Evolutionary conservation across 768 basidiomycete species (phyloP).

Genomic region (Leucocoprinus birnbaumii): DNA sequence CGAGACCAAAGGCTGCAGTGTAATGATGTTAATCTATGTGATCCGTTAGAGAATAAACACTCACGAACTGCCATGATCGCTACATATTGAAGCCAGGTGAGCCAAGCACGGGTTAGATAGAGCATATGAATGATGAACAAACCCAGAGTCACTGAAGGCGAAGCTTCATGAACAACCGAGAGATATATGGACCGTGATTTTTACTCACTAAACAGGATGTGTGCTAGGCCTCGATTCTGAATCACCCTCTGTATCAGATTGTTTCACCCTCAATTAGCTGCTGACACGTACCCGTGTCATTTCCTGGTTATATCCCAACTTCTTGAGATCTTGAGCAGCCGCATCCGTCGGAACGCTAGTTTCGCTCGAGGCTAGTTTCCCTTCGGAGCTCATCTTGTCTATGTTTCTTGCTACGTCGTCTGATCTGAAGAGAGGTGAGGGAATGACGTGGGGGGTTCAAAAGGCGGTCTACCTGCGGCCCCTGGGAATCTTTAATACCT

Average conservation of each 20-base stretch:
- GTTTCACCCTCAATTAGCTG: not conserved
- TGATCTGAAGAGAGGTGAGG: not conserved
- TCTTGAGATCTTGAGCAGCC: constrained; percentile 36
- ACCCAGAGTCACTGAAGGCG: constrained; percentile 46
- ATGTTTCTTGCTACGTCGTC: not conserved
- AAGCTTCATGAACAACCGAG: not conserved
- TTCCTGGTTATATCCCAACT: constrained; percentile 55
- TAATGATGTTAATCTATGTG: not conserved
- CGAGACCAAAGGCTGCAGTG: constrained; percentile 48
- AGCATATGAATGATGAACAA: constrained; percentile 7
- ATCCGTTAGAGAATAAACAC: constrained; percentile 20
- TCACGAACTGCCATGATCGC: constrained; percentile 63
- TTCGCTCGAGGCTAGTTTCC: not conserved
- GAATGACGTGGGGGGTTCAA: not conserved
- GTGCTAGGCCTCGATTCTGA: constrained; percentile 48
- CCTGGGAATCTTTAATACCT: too few relatives aligned
- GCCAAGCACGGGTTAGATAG: not conserved
- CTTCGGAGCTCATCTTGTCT: not conserved
- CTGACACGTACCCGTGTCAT: constrained; percentile 40
- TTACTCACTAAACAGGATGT: constrained; percentile 53
- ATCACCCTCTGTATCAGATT: not conserved
- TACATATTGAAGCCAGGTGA: constrained; percentile 16
- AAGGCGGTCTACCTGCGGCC: too few relatives aligned
- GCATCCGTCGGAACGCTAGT: constrained; percentile 6
- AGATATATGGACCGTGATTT: too few relatives aligned